Evolutionary conservation across 2,329 filamentous ascomycete genomes (phyloP).

Genomic region (Teratosphaeria zuluensis): DNA sequence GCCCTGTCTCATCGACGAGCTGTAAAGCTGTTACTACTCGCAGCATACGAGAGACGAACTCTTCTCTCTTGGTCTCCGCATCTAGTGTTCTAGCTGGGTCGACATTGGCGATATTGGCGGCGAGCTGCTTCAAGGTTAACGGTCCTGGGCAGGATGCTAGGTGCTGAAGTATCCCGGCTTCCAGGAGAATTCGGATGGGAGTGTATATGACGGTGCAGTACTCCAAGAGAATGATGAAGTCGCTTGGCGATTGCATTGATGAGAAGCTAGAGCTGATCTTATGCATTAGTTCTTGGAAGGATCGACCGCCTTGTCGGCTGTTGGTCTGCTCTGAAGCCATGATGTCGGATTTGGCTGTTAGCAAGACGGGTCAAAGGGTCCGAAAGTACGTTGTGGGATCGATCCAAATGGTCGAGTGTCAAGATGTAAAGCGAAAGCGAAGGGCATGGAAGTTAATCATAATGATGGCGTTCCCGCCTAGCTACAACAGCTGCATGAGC

Average conservation of each 20-base stretch:
- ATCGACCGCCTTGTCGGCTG: neutral
- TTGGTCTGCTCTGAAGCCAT: neutral
- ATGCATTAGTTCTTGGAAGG: neutral
- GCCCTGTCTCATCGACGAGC: constrained; percentile 3
- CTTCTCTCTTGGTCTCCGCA: neutral
- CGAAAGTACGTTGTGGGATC: no score
- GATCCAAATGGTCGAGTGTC: no score
- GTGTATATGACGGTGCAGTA: neutral
- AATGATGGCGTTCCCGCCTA: no score
- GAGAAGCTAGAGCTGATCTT: neutral
- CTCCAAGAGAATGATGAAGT: neutral
- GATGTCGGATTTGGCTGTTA: no score
- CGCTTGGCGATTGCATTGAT: neutral
- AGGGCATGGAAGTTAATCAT: no score
- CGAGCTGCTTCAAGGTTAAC: neutral
- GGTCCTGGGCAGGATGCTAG: neutral
- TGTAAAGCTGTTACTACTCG: constrained; percentile 1
- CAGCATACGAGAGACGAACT: constrained; percentile 7
- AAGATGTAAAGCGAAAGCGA: no score
- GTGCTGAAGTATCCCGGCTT: neutral
- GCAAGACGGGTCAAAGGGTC: no score
- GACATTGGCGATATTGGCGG: neutral
- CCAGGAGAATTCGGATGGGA: neutral
- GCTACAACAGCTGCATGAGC: no score
- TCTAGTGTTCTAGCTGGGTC: neutral